phyloP scores from a whole-genome alignment of 192 early-diverging fungal species.

The Backusella tuberculispora region DNA sequence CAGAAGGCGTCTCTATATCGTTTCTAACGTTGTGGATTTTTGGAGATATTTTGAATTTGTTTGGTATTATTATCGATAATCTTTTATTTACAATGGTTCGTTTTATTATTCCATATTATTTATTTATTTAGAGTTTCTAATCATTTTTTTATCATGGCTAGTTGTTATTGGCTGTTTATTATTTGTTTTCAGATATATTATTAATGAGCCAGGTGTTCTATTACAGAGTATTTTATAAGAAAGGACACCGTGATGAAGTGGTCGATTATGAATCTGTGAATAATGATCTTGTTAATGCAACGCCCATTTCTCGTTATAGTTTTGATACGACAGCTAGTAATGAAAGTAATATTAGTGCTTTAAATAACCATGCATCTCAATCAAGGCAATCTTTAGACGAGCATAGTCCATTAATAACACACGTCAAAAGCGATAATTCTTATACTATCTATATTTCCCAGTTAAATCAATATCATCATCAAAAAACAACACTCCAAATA shows the following conservation, averaged over 20 bases:
- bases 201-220: slow-evolving; percentile 71
- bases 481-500: background rate
- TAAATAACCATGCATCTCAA: background rate
- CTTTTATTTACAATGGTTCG: slow-evolving; percentile 69
- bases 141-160: slow-evolving; percentile 19
- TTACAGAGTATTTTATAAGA: slow-evolving; percentile 46
- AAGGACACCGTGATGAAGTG: slow-evolving; percentile 35
- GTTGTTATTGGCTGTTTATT: slow-evolving; percentile 72
- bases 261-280: background rate
- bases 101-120: background rate
- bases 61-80: slow-evolving; percentile 68
- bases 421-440: background rate
- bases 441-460: background rate
- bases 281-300: background rate
- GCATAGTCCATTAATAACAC: background rate
- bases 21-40: slow-evolving; percentile 77
- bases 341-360: background rate
- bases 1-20: slow-evolving; percentile 71
- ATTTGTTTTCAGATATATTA: slow-evolving; percentile 67
- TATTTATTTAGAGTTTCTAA: background rate
- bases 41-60: slow-evolving; percentile 78
- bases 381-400: background rate
- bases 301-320: background rate
- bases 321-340: background rate
- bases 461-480: background rate